Evolutionary conservation across 73 alveolate genomes (phyloP), one percentile per base, ranked within the genome.

Genomic region (Urostyla sp.): DNA sequence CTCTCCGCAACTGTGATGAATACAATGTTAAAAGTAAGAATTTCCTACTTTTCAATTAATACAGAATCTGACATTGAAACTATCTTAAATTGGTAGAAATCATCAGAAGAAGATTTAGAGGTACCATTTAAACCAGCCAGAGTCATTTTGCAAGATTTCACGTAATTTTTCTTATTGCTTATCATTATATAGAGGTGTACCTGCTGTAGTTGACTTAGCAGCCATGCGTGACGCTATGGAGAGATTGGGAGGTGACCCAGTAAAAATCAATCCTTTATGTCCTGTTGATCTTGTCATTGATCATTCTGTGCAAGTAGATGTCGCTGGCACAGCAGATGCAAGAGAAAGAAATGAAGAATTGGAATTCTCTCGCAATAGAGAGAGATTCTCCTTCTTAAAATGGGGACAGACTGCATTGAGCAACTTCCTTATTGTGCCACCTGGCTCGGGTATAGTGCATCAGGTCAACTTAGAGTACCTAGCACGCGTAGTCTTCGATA

Each of bases 101-200:
- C 59, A 54, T 85, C 96, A 1, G 87, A 86, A 58, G 36, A 67
- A 77, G 98, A 81, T 35, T 85, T 80, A 21, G 98, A 93, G 67
- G 87, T 93, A 54, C 96, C 98, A 11, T 93, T 93, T 92, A 93
- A 93, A 60, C 98, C 98, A 35, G 98, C 98, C 28, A 88, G 98
- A 82, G 98, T 93, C 2, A 87, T 93, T 55, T 81, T 93, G 30
- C 91, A 93, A 91, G 98, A 93, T 66, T 88, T 93, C 91, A 90
- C 98, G 83, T 94, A 84, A 63, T 23, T 10, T 0, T 30, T 23
- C 26, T 15, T 21, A 6, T 38, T 20, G 38, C 16, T 16, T 16
- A 63, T 40, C n/a, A 24, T 27, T 23, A 20, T 53, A 18, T 28
- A 37, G 84, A 23, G 96, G 98, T 37, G 98, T 93, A 24, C 98